Conservation (phyloP, 257 asterid species). For the Penstemon davidsonii region DNA sequence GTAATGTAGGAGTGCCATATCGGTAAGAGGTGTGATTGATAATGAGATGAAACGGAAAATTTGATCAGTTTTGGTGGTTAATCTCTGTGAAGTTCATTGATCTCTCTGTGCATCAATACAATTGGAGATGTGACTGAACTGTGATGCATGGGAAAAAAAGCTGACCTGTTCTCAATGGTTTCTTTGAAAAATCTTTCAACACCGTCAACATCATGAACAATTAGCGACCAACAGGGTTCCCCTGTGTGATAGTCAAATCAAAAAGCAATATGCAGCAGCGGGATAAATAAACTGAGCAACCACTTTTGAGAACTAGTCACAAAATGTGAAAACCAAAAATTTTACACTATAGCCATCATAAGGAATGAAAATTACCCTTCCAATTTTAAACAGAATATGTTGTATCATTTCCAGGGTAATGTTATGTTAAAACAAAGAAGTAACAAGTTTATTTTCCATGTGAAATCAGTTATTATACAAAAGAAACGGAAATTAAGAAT, state of each 20-base stretch:
- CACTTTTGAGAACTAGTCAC: constrained; percentile 5
- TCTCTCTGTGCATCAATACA: too few relatives aligned
- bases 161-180: constrained; percentile 83
- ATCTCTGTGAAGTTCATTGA: neutral
- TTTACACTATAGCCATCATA: neutral
- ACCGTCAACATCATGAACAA: constrained; percentile 67
- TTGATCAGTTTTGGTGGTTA: neutral
- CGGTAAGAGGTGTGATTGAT: neutral
- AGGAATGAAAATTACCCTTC: neutral
- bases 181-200: constrained; percentile 81
- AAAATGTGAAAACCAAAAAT: constrained; percentile 16
- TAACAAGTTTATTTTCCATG: neutral
- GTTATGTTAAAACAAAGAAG: neutral
- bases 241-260: constrained; percentile 44
- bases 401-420: constrained; percentile 5
- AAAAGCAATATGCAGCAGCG: constrained; percentile 16
- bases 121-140: constrained; percentile 16
- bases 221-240: constrained; percentile 78
- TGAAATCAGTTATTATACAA: neutral
- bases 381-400: neutral
- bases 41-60: neutral
- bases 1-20: neutral
- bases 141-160: constrained; percentile 1
- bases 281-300: constrained; percentile 8
- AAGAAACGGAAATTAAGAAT: constrained; percentile 16